phyloP scores from a whole-genome alignment of 208 protist species.

The Naegleria lovaniensis region DNA sequence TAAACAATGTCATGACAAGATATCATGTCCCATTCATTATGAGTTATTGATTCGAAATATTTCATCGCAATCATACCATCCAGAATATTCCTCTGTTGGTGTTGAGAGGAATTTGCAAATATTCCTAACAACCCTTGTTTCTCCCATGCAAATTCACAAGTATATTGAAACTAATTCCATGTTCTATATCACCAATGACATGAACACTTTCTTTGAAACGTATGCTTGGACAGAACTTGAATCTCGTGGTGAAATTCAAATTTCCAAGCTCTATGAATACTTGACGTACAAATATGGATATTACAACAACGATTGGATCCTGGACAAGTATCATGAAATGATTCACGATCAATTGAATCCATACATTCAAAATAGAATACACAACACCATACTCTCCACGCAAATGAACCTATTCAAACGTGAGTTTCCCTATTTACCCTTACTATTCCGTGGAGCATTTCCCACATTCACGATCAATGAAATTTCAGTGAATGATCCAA shows the following conservation, averaged over 20 bases:
- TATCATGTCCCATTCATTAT: too few relatives aligned
- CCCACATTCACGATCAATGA: too few relatives aligned
- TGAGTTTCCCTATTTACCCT: too few relatives aligned
- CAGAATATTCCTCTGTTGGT: too few relatives aligned
- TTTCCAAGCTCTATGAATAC: neutral
- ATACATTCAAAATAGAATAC: neutral
- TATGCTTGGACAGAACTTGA: too few relatives aligned
- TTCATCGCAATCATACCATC: too few relatives aligned
- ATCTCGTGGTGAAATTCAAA: too few relatives aligned
- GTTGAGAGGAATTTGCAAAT: neutral
- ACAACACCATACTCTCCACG: neutral
- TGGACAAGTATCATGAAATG: neutral
- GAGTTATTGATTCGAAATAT: too few relatives aligned
- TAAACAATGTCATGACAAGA: neutral
- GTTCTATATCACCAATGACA: neutral
- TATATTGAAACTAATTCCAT: neutral
- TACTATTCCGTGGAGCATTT: too few relatives aligned
- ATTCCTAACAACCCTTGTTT: neutral
- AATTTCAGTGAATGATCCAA: too few relatives aligned
- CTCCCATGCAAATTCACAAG: neutral
- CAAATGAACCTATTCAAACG: neutral
- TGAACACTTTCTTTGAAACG: too few relatives aligned
- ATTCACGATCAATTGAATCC: neutral
- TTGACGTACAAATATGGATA: neutral
- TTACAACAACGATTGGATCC: neutral